phyloP scores from a whole-genome alignment of 176 grass and related monocot genomes.

The Juncus inflexus region DNA sequence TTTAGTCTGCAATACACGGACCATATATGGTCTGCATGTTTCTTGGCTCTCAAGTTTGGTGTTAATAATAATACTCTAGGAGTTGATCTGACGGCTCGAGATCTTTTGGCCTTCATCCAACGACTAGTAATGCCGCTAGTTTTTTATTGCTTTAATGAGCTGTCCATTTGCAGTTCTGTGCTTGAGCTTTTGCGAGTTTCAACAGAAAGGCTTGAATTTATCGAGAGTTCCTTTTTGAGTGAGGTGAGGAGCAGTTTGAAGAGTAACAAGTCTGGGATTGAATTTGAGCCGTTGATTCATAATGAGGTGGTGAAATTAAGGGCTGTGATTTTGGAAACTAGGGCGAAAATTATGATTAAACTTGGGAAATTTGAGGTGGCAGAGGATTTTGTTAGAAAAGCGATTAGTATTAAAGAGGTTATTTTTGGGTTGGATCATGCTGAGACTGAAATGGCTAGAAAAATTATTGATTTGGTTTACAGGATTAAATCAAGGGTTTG shows the following conservation, averaged over 20 bases:
- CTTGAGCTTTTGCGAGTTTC: conserved; percentile 45
- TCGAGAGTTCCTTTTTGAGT: conserved; percentile 29
- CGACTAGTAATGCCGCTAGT: conserved; percentile 28
- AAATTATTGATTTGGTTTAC: conserved; percentile 23
- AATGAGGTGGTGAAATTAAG: conserved; percentile 25
- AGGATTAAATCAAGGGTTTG: background rate
- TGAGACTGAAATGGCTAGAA: conserved; percentile 23
- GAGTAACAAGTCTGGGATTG: background rate
- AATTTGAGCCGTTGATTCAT: conserved; percentile 29
- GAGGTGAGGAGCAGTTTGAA: conserved; percentile 2
- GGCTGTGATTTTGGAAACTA: conserved; percentile 37
- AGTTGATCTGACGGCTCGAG: conserved; percentile 17
- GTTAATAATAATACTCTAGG: background rate
- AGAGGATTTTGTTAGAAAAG: conserved; percentile 34
- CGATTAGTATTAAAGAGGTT: conserved; percentile 49
- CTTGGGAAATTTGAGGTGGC: conserved; percentile 32
- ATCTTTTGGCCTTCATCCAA: conserved; percentile 37
- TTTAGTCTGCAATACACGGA: background rate
- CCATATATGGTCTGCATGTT: conserved; percentile 55
- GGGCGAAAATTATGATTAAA: conserved; percentile 50
- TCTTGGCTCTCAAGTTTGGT: conserved; percentile 43
- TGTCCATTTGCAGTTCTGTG: conserved; percentile 26
- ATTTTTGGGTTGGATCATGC: conserved; percentile 43
- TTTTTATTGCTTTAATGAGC: conserved; percentile 2
- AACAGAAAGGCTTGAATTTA: conserved; percentile 24